Base-by-base conservation (phyloP, 2,329 filamentous ascomycete species). In the Fusarium sp. region DNA sequence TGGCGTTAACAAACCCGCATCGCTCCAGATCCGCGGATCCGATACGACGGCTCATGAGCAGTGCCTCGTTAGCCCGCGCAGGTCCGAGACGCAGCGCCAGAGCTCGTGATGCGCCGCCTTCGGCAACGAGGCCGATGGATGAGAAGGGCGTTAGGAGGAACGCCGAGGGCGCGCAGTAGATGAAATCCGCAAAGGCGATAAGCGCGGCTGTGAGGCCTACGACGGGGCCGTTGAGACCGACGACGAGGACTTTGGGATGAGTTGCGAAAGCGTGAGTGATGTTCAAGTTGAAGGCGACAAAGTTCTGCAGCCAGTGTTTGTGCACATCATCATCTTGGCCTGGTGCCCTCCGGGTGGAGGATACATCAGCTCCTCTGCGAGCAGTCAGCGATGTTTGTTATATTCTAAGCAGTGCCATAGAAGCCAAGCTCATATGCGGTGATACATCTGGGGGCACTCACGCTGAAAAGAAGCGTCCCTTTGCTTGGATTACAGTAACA, bases 121-220 rank as follows among this genome's bases (percentile, higher is more conserved):
- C 95, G 51, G 93, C 85, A 1, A 98, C 93, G 1, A 99, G 85
- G 1, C 95, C 94, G 1, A 98, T 84, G 1, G 91, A 94, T 5
- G 89, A 90, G 78, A 98, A 98, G 5, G 95, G 95, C 1, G 93
- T 97, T 25, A 98, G 87, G 25, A 98, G 82, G 78, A 92, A 99
- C 28, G 93, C 81, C 68, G 90, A 84, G 0, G 93, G 93, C 0
- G 90, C 83, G 73, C 86, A 88, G 82, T 98, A 98, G 75, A 98
- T 86, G 80, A 98, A 98, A 81, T 98, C 95, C 24, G 91, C 91
- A 75, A 92, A 91, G 26, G 88, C 89, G 55, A 92, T 81, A 1
- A 98, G 79, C 0, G 94, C 93, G 1, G 94, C 95, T 2, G 90
- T 91, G 29, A 98, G 88, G 6, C 95, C 95, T 49, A 99, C 84